Base-by-base conservation (phyloP, 495 filamentous ascomycete genomes). In the Penicillium odoratum region DNA sequence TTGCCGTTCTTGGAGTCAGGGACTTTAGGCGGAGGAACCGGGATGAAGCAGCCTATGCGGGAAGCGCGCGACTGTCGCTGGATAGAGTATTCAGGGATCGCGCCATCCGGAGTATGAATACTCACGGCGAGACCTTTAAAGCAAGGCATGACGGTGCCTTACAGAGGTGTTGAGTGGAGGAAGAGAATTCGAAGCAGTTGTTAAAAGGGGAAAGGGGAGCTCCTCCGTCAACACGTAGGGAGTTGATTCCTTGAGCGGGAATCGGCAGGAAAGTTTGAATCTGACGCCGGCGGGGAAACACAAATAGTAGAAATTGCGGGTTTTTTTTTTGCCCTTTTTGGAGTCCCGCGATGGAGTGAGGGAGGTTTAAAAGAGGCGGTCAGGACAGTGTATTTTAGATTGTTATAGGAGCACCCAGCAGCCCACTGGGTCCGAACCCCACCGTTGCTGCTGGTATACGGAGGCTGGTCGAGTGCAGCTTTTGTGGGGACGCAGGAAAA, bases 91-190 rank as follows among this genome's bases (percentile, higher is more conserved):
- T 99, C 94, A 48, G 90, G 81, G 58, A 98, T 82, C 29, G 94
- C 90, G 59, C 90, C 89, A 65, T 90, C 87, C 56, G 91, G 90
- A 34, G 92, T 90, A 72, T 97, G 93, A 67, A 97, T 94, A 80
- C 91, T 95, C 70, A 97, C 92, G 48, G 93, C 92, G 67, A 97
- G 90, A 72, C 93, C 93, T 77, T 95, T 94, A 81, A 96, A 97
- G 85, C 93, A 97, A 78, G 93, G 93, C 93, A 96, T 96, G 67
- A 48, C 69, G 71, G 55, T 21, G 44, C 44, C 16, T 56, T 26
- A 40, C 16, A 9, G 34, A 45, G 48, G 54, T 31, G 29, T 43
- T 1, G 59, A 31, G 56, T 28, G 49, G 43, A 47, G 33, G 56
- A 47, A 30, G 28, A 56, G 25, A 33, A 45, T 45, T 36, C 13